Conservation (phyloP, 2,329 filamentous ascomycete species). For the Pseudonectria foliicola region DNA sequence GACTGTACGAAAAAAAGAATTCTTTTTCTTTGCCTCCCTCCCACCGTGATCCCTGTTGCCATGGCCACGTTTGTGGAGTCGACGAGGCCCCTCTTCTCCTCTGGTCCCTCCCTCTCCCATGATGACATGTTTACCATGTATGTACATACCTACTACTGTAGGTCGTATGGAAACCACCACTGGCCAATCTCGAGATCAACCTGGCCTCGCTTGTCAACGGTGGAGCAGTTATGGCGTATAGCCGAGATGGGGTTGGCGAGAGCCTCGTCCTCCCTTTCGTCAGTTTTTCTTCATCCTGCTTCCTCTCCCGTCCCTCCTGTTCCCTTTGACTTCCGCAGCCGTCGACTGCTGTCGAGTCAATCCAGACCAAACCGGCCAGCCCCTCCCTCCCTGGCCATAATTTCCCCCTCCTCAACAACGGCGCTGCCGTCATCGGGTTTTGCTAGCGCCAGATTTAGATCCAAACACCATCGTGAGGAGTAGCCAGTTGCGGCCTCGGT, state of each 20-base stretch:
- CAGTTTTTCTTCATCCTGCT: no score
- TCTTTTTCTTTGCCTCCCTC: constrained; percentile 6
- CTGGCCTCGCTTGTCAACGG: no score
- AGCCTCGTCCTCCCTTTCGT: no score
- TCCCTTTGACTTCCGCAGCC: no score
- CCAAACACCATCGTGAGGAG: constrained; percentile 11
- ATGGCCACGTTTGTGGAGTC: constrained; percentile 17
- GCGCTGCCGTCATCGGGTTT: constrained; percentile 19
- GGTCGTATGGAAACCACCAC: no score
- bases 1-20: constrained; percentile 8
- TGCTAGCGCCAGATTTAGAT: constrained; percentile 19
- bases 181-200: no score
- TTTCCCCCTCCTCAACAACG: constrained; percentile 9
- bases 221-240: no score
- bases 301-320: no score
- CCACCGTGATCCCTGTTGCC: constrained; percentile 16
- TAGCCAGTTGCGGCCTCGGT: constrained; percentile 5
- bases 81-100: neutral
- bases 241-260: no score
- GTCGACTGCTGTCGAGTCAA: no score
- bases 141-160: no score
- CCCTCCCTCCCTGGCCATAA: constrained; percentile 9
- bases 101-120: neutral
- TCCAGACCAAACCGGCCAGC: neutral
- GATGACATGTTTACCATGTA: no score